Conservation (phyloP, 2,329 filamentous ascomycete species). For the Nemania sp. region DNA sequence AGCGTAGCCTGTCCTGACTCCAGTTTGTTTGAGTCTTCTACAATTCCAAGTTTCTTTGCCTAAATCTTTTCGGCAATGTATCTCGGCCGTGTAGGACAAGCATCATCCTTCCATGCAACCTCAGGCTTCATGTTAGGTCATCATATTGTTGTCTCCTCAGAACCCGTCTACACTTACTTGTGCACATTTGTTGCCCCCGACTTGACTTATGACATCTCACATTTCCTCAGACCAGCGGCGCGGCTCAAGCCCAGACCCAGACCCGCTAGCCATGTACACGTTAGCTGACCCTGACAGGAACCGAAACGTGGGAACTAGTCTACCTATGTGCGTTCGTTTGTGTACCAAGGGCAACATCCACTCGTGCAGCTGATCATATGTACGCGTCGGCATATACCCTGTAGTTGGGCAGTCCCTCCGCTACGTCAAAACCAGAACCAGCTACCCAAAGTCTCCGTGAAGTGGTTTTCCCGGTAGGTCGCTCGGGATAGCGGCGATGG, state of each 20-base stretch:
- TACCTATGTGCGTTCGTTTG: slow-evolving; percentile 23
- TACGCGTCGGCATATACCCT: slow-evolving; percentile 29
- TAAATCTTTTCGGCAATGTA: neutral
- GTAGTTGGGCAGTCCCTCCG: slow-evolving; percentile 33
- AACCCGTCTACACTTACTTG: neutral
- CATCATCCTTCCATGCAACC: slow-evolving; percentile 20
- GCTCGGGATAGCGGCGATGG: slow-evolving; percentile 12
- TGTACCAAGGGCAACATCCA: slow-evolving; percentile 29
- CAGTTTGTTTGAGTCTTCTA: neutral
- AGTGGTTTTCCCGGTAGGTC: neutral
- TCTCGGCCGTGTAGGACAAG: slow-evolving; percentile 11
- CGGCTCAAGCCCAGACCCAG: slow-evolving; percentile 18
- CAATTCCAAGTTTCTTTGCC: neutral
- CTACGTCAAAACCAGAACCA: too few relatives aligned
- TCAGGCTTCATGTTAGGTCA: neutral
- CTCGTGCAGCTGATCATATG: slow-evolving; percentile 31
- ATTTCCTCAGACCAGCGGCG: slow-evolving; percentile 13
- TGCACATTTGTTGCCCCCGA: slow-evolving; percentile 17
- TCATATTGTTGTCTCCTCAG: slow-evolving; percentile 24
- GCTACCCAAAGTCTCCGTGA: slow-evolving; percentile 9
- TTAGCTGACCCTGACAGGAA: slow-evolving; percentile 33
- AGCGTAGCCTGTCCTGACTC: neutral
- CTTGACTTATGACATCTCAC: slow-evolving; percentile 28
- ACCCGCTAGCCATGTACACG: slow-evolving; percentile 18
- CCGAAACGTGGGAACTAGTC: slow-evolving; percentile 32